These are phyloP conservation scores for Corrigiola litoralis DNA, from an alignment of 179 eudicot genomes.

Conservation along the genomic window DNA sequence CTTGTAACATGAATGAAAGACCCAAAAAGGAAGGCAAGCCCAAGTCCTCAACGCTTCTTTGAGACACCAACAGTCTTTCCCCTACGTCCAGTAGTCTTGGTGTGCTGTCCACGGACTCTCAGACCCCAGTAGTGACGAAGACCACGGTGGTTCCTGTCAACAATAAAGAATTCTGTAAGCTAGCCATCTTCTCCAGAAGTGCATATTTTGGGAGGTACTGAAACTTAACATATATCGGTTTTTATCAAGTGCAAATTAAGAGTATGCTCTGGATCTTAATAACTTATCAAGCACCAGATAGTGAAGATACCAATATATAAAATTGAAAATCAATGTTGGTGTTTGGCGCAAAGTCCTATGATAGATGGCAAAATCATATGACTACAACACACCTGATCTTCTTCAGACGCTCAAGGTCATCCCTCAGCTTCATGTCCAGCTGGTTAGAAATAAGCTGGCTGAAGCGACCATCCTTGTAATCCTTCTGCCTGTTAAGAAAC, in stretches of 20 bases:
- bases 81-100: constrained; percentile 39
- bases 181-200: not conserved
- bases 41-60: constrained; percentile 32
- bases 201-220: too few species aligned
- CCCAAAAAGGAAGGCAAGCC: not conserved
- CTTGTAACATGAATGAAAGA: not conserved
- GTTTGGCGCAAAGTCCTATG: not conserved
- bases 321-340: too few species aligned
- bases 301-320: too few species aligned
- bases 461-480: constrained; percentile 86
- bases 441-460: constrained; percentile 88
- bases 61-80: constrained; percentile 42
- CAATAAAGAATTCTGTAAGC: not conserved
- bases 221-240: too few species aligned
- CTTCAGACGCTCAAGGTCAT: constrained; percentile 85
- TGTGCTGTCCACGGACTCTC: constrained; percentile 48
- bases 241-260: too few species aligned
- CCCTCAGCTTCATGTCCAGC: constrained; percentile 90
- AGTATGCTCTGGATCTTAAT: too few species aligned
- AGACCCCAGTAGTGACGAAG: constrained; percentile 78
- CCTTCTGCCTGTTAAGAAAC: constrained; percentile 94
- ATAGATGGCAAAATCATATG: too few species aligned
- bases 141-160: constrained; percentile 61
- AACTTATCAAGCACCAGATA: too few species aligned
- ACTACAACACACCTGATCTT: constrained; percentile 61